Base-by-base conservation (phyloP, 768 basidiomycete species). In the Trametes cubensis region DNA sequence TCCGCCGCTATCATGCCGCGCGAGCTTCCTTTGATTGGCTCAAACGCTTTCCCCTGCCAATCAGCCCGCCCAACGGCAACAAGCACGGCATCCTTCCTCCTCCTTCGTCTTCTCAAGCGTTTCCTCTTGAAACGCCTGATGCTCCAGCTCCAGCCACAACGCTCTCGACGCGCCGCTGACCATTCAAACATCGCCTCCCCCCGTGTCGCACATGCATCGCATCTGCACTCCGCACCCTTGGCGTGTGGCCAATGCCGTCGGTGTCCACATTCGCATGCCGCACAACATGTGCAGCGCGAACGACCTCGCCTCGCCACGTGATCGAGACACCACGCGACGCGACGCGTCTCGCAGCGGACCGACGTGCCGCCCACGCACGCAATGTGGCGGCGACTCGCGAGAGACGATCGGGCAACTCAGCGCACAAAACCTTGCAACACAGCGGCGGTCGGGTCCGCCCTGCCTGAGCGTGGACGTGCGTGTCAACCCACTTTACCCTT, bases 31-130 rank as follows among this genome's bases (percentile, higher is more conserved):
- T 45, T 51, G 58, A 59, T 59, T 50, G 48, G 47, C 54, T 55
- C 60, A 61, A 55, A 55, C 60, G 53, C 60, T 50, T 30, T 55
- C 46, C 40, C 53, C 44, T 49, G 34, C 53, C 53, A 61, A 61
- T 61, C 60, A 56, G 2, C 30, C 54, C 54, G 20, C 20, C 48
- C 47, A n/a, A 15, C 55, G 54, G 60, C 54, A 55, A 23, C 45
- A 25, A 28, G 46, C 60, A 49, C 60, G 44, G 47, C 61, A 62
- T 56, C 60, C 48, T 8, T 15, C 34, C 50, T 34, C 34, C 21
- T 11, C 10, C 58, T 30, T 38, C 34, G 6, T 41, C 30, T 47
- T 39, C 38, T 23, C 11, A 20, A 23, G 30, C 42, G 42, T 51
- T 30, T 38, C 41, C 54, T 39, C 23, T 30, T 50, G 54, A 55